A percentile compares a stretch with the other conserved stretches of the same genome.
Evolutionary conservation across 2,329 filamentous ascomycete genomes (phyloP).

Genomic region (Metarhizium humberi): DNA sequence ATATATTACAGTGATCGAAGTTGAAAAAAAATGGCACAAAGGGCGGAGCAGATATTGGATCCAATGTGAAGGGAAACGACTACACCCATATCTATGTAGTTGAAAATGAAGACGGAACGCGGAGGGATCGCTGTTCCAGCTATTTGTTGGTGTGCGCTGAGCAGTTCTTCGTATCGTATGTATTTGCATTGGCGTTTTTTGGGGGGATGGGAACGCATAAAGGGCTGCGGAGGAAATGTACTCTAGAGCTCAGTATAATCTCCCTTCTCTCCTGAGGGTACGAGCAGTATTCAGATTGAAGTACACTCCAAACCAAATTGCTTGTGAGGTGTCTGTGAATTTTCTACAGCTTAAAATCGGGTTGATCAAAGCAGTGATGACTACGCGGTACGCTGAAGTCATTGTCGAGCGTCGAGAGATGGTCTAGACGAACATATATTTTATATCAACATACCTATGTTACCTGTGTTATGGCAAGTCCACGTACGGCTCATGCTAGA

Average conservation of each 20-base stretch:
- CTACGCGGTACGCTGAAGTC: too few species aligned
- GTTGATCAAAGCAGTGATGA: too few species aligned
- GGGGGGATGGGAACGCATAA: conserved; percentile 20
- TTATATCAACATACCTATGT: too few species aligned
- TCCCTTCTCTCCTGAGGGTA: conserved; percentile 17
- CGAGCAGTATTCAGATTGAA: conserved; percentile 19
- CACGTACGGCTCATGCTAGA: too few species aligned
- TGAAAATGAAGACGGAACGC: neutral
- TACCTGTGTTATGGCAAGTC: too few species aligned
- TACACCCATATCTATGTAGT: neutral
- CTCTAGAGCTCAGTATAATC: conserved; percentile 27
- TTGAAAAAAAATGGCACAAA: neutral
- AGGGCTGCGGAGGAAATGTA: conserved; percentile 21
- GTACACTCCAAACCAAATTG: conserved; percentile 6
- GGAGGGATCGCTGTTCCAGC: conserved; percentile 2
- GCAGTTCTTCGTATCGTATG: conserved; percentile 1
- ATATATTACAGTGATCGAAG: neutral
- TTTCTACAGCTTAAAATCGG: too few species aligned
- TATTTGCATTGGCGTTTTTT: conserved; percentile 28
- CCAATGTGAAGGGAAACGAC: neutral
- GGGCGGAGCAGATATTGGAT: neutral
- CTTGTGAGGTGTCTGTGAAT: neutral
- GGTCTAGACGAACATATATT: too few species aligned
- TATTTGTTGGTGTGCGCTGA: neutral
- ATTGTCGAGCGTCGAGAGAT: too few species aligned